A percentile compares a stretch with the other conserved stretches of the same genome.
These are phyloP conservation scores for Monosporozyma unispora DNA, from an alignment of 805 yeast species.

Conservation along the genomic window DNA sequence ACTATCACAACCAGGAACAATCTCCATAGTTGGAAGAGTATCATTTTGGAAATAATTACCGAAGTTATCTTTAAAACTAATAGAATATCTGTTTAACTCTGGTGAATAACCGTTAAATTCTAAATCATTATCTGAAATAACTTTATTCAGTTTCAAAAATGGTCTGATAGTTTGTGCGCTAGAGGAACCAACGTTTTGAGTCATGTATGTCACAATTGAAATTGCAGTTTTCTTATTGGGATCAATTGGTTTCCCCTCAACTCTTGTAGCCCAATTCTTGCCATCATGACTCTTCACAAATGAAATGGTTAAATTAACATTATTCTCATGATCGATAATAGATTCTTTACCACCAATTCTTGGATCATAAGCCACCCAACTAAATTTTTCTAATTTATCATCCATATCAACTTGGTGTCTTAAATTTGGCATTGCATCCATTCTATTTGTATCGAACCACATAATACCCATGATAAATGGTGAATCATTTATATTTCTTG, in stretches of 20 bases:
- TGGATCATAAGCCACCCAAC: constrained; percentile 86
- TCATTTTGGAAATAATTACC: constrained; percentile 22
- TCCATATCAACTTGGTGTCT: constrained; percentile 71
- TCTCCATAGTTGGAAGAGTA: constrained; percentile 21
- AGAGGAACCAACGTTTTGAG: constrained; percentile 50
- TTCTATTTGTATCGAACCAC: constrained; percentile 71
- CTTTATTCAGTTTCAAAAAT: neutral
- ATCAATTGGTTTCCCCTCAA: constrained; percentile 54
- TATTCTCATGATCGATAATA: constrained; percentile 57
- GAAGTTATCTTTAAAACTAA: constrained; percentile 52
- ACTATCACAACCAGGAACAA: constrained; percentile 43
- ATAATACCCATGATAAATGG: constrained; percentile 76
- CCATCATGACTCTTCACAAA: constrained; percentile 67
- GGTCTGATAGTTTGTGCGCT: constrained; percentile 3
- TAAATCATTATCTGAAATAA: constrained; percentile 15
- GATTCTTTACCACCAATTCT: constrained; percentile 77
- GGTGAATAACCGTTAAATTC: constrained; percentile 44
- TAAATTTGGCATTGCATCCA: constrained; percentile 43
- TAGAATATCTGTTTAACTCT: constrained; percentile 57
- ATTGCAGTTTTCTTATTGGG: constrained; percentile 42
- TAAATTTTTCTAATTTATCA: constrained; percentile 63
- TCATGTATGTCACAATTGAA: constrained; percentile 70
- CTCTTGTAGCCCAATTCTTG: constrained; percentile 71
- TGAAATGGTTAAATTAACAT: constrained; percentile 55
- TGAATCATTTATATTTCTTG: constrained; percentile 40